Base-by-base conservation (phyloP, 2,329 filamentous ascomycete species). In the Trichophyton schoenleinii region DNA sequence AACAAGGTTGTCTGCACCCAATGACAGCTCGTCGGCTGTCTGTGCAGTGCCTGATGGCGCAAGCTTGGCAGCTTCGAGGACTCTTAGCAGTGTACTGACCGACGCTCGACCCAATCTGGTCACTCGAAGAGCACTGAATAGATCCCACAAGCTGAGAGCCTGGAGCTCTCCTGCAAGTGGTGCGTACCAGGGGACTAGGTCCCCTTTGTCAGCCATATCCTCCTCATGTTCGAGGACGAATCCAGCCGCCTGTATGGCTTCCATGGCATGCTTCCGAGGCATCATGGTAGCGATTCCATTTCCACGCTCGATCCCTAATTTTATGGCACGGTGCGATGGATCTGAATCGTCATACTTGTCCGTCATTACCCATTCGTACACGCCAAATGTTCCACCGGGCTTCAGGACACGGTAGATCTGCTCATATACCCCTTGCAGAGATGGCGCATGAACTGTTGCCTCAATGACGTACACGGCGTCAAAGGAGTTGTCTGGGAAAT, bases 291-390 rank as follows among this genome's bases (percentile, higher is more conserved):
- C 91, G 73, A 99, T 97, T 68, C 94, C 92, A 71, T 97, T 87
- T 70, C 94, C 92, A 72, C 90, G 86, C 80, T 99, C 94, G 66
- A 99, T 99, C 65, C 88, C 91, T n/a, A 96, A 84, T 66, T 92
- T 89, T 71, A 97, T 94, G 73, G 89, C 84, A 67, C 91, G 87
- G 79, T 97, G 92, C 69, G 85, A 80, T 0, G 89, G 75, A 80
- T 96, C 91, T 63, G 87, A 80, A 72, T 95, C 92, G 78, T 97
- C 88, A 77, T 96, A 99, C 25, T 86, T 79, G 65, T 96, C 91
- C 6, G 91, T 97, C 94, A 99, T 97, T 71, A 97, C 81, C 92
- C 94, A 97, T 77, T 99, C 94, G 77, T 97, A 99, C 59, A 97
- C 92, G 72, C 92, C 94, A 69, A 97, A 97, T 58, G 89, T 81